Conservation (phyloP, 176 grass and related monocot genomes). For the Secale cereale region DNA sequence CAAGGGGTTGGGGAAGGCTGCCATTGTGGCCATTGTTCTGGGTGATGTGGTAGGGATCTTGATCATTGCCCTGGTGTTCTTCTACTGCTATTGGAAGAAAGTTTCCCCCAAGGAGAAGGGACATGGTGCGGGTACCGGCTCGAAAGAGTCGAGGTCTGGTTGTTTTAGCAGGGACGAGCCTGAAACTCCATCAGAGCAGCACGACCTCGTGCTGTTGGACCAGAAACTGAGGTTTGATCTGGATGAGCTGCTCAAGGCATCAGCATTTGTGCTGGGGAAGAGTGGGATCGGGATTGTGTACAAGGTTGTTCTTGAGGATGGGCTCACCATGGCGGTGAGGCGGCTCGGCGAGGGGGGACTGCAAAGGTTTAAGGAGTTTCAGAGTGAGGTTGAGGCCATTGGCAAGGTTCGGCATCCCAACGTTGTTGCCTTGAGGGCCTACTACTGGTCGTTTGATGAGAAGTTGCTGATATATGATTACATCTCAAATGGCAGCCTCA, state of each 20-base stretch:
- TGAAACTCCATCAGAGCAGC: conserved; percentile 47
- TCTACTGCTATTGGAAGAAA: conserved; percentile 68
- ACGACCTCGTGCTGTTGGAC: conserved; percentile 69
- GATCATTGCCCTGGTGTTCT: conserved; percentile 69
- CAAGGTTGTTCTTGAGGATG: conserved; percentile 75
- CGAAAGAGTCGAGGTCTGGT: conserved; percentile 18
- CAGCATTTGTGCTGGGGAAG: conserved; percentile 87
- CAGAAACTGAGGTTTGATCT: conserved; percentile 61
- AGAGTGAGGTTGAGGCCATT: conserved; percentile 86
- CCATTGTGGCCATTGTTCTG: conserved; percentile 61
- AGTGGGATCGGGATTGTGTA: conserved; percentile 91
- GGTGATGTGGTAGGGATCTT: conserved; percentile 70
- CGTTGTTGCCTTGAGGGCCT: conserved; percentile 81
- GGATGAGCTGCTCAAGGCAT: conserved; percentile 78
- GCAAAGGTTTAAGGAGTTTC: conserved; percentile 92
- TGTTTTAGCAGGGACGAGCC: conserved; percentile 74
- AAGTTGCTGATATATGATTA: conserved; percentile 95
- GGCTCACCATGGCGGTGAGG: conserved; percentile 65
- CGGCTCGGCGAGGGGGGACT: conserved; percentile 79
- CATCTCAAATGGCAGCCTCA: conserved; percentile 83
- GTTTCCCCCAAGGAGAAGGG: conserved; percentile 41
- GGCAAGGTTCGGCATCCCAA: conserved; percentile 91
- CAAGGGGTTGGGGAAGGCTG: conserved; percentile 57
- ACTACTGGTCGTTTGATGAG: conserved; percentile 97
- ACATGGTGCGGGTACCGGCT: conserved; percentile 6